Conservation (phyloP, 176 grass and related monocot species). For the Lolium rigidum region DNA sequence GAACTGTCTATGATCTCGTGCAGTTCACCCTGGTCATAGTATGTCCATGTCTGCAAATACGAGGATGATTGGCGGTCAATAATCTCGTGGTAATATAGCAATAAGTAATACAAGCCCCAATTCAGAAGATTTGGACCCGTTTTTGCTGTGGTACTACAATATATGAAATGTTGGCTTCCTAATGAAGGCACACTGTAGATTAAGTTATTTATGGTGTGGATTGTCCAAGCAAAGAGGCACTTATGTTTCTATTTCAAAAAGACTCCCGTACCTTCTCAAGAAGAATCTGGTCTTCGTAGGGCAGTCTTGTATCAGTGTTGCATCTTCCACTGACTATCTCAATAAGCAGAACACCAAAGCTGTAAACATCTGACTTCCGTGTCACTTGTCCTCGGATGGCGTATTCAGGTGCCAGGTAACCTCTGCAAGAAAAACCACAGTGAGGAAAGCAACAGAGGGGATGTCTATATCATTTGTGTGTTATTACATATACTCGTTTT, state of each 20-base stretch:
- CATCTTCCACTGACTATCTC: constrained; percentile 78
- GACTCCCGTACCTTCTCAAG: constrained; percentile 61
- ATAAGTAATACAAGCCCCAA: constrained; percentile 27
- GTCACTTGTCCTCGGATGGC: constrained; percentile 84
- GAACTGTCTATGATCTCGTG: constrained; percentile 66
- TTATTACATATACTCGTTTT: neutral
- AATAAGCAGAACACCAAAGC: constrained; percentile 70
- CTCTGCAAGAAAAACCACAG: constrained; percentile 47
- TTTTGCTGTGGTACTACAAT: neutral
- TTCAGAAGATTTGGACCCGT: neutral
- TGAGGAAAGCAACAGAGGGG: neutral
- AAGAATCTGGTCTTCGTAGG: constrained; percentile 76
- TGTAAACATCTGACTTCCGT: constrained; percentile 83
- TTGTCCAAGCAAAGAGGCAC: constrained; percentile 7
- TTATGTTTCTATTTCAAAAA: neutral
- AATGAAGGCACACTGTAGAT: neutral
- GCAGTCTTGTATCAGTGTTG: constrained; percentile 70
- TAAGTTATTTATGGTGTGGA: neutral
- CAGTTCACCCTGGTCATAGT: constrained; percentile 57
- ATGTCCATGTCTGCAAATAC: constrained; percentile 74
- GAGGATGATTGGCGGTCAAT: constrained; percentile 26
- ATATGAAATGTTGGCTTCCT: neutral
- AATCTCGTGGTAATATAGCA: constrained; percentile 16
- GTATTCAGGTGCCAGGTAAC: constrained; percentile 85
- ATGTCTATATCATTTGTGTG: neutral